Evolutionary conservation across 2,329 filamentous ascomycete species (phyloP), one percentile per base, ranked within the genome.

Genomic region (Fusarium abutilonis): DNA sequence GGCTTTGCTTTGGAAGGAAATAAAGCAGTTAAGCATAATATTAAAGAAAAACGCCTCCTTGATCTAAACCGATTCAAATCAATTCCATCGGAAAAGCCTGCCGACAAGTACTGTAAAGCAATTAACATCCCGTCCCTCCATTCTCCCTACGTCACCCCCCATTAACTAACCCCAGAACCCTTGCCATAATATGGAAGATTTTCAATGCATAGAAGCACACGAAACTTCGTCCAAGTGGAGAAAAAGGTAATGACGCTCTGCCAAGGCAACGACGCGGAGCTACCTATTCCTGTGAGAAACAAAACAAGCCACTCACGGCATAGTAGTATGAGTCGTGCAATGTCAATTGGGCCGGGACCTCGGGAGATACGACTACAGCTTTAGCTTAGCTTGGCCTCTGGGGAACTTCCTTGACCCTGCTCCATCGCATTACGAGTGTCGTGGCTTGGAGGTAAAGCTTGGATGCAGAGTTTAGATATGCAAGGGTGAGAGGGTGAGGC

Each of bases 361-460:
- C 38, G 19, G 31, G 13, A 32, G 31, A 32, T 11, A 32, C 31
- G 31, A 10, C 11, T 10, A 6, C 10, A 10, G 28, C 28, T 29
- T 3, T 29, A 29, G 28, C 21, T 9, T n/a, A n/a, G n/a, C n/a
- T n/a, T n/a, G n/a, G n/a, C n/a, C n/a, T n/a, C n/a, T n/a, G 6
- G 13, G 4, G 4, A 19, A 11, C 35, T 6, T 38, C 9, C 38
- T 61, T 62, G 57, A 39, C 57, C 39, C 7, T 35, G n/a, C 26
- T 36, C n/a, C 45, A 32, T 40, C 45, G 43, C 40, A 62, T 62
- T 62, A 58, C 59, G 59, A 62, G 47, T 62, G 52, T 42, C 59
- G 59, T 62, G 59, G 59, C 58, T 61, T 39, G 58, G 56, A 17
- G 14, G 13, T 14, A 23, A 36, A 51, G 46, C 28, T 34, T 35